These are phyloP conservation scores for Leptographium procerum DNA, from an alignment of 2,329 filamentous ascomycete species.

Conservation along the genomic window DNA sequence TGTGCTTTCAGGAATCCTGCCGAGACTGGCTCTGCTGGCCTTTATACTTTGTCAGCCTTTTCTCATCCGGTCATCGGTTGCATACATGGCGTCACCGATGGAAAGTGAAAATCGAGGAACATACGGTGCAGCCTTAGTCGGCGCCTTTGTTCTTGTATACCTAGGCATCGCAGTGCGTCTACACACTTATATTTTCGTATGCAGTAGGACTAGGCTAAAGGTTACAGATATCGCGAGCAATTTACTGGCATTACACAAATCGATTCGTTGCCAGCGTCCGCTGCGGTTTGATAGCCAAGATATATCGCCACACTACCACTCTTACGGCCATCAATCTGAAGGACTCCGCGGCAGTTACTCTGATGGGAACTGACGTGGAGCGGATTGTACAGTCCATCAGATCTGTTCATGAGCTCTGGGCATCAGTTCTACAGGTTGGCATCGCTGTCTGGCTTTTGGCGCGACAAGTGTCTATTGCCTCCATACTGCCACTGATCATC, in stretches of 20 bases:
- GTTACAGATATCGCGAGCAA: background rate
- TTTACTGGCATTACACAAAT: background rate
- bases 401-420: constrained; percentile 16
- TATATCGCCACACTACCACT: background rate
- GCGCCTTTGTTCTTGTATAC: constrained; percentile 27
- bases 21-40: constrained; percentile 15
- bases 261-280: background rate
- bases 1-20: constrained; percentile 5
- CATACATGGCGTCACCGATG: constrained; percentile 16
- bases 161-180: constrained; percentile 22
- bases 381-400: constrained; percentile 14
- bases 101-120: constrained; percentile 9
- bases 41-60: constrained; percentile 22
- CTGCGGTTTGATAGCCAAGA: background rate
- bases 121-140: constrained; percentile 27
- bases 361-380: constrained; percentile 21
- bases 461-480: background rate
- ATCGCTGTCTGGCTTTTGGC: constrained; percentile 10
- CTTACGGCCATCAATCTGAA: background rate
- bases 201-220: background rate
- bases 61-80: constrained; percentile 19
- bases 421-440: constrained; percentile 5
- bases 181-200: background rate
- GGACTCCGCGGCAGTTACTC: constrained; percentile 14
- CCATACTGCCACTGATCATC: background rate